phyloP scores from a whole-genome alignment of 495 filamentous ascomycete genomes.

The Lichenothelia convexa region DNA sequence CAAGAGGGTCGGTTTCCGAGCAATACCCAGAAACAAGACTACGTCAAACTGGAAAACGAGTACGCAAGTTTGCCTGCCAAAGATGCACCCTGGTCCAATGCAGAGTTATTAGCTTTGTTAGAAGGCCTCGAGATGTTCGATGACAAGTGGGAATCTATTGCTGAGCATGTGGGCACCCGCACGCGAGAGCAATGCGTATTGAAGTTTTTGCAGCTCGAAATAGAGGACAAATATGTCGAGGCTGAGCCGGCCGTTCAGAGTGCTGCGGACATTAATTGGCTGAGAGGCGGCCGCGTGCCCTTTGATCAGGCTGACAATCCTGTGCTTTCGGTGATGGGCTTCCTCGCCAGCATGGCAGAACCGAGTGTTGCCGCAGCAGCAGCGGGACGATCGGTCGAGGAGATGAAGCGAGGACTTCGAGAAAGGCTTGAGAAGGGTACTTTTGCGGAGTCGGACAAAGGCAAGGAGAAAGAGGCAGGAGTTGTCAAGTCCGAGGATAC shows the following conservation, averaged over 20 bases:
- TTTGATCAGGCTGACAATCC: constrained; percentile 85
- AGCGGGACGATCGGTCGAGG: constrained; percentile 64
- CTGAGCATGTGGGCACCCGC: constrained; percentile 74
- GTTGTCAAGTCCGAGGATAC: constrained; percentile 42
- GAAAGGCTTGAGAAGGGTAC: constrained; percentile 47
- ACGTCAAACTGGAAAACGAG: constrained; percentile 75
- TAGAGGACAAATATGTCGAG: constrained; percentile 26
- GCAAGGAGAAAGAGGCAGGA: constrained; percentile 30
- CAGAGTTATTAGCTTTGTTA: constrained; percentile 65
- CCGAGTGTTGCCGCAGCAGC: constrained; percentile 76
- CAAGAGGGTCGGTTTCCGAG: constrained; percentile 59
- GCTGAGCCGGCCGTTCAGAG: constrained; percentile 33
- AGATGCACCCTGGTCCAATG: constrained; percentile 76
- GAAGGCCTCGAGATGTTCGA: constrained; percentile 83
- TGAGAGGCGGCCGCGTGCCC: constrained; percentile 56
- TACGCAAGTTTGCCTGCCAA: constrained; percentile 59
- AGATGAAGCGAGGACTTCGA: constrained; percentile 58
- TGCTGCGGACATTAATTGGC: constrained; percentile 36
- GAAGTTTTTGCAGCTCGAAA: constrained; percentile 62
- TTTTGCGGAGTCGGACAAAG: constrained; percentile 26
- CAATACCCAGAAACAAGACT: constrained; percentile 53
- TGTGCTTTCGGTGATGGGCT: constrained; percentile 84
- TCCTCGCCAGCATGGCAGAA: constrained; percentile 75
- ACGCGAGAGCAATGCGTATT: constrained; percentile 93
- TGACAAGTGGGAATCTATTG: constrained; percentile 85